Evolutionary conservation across 306 rosid species (phyloP).

Genomic region (Calophaca sinica): DNA sequence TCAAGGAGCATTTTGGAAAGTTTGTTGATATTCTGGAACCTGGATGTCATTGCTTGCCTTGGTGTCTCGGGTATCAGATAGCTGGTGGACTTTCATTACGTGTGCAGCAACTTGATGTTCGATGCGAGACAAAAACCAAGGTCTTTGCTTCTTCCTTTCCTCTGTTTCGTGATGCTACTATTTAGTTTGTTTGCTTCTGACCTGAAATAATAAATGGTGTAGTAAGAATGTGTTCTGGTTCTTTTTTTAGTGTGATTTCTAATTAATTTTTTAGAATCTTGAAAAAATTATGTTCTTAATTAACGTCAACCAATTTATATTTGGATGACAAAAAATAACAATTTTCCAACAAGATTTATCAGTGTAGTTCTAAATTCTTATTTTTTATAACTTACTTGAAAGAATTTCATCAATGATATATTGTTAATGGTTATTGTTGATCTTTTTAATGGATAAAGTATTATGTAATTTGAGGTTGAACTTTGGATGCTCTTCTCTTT

Average conservation of each 20-base stretch:
- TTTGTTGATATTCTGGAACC: conserved; percentile 63
- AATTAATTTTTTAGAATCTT: not conserved
- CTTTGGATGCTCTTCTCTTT: conserved; percentile 23
- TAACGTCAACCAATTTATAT: not conserved
- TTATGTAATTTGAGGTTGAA: conserved; percentile 1
- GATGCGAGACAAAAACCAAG: conserved; percentile 78
- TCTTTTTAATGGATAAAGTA: not conserved
- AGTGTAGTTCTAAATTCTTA: not conserved
- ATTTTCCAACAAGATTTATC: conserved; percentile 1
- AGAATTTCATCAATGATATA: not conserved
- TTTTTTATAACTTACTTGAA: not conserved
- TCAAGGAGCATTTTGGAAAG: conserved; percentile 71
- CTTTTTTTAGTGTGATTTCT: too few relatives aligned
- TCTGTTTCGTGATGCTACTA: conserved; percentile 15
- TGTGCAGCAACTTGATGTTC: conserved; percentile 71
- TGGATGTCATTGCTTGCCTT: conserved; percentile 77
- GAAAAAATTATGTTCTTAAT: not conserved
- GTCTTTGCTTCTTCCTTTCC: conserved; percentile 42
- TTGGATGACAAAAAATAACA: not conserved
- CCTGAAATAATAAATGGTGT: not conserved
- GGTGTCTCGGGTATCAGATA: conserved; percentile 68
- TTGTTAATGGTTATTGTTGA: not conserved
- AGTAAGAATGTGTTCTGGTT: not conserved
- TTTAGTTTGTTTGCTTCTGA: conserved; percentile 21
- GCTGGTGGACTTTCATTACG: conserved; percentile 70